Evolutionary conservation across 163 green algal genomes (phyloP).

Genomic region (Chlamydomonas reinhardtii): DNA sequence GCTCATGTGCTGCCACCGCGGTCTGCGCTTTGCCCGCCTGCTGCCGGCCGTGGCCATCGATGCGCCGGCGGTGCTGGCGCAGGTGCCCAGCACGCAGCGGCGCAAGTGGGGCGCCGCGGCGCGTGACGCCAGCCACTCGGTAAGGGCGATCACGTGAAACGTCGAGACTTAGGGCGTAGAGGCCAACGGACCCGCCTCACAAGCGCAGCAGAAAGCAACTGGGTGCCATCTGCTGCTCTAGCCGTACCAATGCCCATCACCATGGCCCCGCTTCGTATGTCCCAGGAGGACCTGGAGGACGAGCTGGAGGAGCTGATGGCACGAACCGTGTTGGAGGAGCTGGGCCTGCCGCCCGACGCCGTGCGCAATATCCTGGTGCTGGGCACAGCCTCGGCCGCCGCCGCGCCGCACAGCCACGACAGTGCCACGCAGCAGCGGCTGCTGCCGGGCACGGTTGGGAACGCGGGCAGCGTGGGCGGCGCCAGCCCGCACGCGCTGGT

Average conservation of each 20-base stretch:
- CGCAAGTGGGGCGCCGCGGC: slow-evolving; percentile 22
- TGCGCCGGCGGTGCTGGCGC: slow-evolving; percentile 19
- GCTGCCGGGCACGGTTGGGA: no score
- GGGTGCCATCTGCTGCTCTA: no score
- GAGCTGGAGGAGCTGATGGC: slow-evolving; percentile 57
- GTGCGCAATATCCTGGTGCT: slow-evolving; percentile 55
- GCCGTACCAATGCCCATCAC: no score
- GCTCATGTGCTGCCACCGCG: slow-evolving; percentile 45
- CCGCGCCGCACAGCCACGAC: not conserved
- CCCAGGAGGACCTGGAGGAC: slow-evolving; percentile 50
- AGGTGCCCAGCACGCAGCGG: slow-evolving; percentile 30
- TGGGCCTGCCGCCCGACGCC: slow-evolving; percentile 56
- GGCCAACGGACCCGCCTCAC: no score
- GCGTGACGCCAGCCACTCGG: no score
- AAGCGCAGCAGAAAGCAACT: no score
- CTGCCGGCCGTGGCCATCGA: slow-evolving; percentile 32
- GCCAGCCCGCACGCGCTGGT: not conserved
- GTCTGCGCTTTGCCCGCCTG: slow-evolving; percentile 22
- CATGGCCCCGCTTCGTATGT: no score
- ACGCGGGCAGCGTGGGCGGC: no score
- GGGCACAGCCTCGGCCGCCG: not conserved
- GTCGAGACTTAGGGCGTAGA: no score
- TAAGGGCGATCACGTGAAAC: no score
- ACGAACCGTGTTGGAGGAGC: slow-evolving; percentile 50
- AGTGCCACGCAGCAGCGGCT: no score